phyloP scores from a whole-genome alignment of 2,329 filamentous ascomycete genomes.

The Talaromyces verruculosus region DNA sequence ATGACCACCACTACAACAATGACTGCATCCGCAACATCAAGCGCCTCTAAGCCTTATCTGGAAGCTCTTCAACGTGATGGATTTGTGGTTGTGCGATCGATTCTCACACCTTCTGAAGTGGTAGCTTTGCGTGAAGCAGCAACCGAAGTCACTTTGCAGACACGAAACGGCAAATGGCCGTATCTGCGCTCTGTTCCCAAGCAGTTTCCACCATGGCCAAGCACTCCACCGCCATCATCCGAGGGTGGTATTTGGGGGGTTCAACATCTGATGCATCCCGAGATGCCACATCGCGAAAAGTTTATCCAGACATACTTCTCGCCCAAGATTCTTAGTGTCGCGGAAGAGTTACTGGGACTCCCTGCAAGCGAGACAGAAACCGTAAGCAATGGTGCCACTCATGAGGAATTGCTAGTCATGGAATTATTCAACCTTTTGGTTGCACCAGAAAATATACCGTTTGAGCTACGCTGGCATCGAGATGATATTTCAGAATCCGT shows the following conservation, averaged over 20 bases:
- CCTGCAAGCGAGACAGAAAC: constrained; percentile 21
- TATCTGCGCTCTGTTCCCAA: constrained; percentile 81
- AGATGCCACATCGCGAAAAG: constrained; percentile 59
- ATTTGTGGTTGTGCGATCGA: constrained; percentile 69
- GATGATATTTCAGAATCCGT: constrained; percentile 73
- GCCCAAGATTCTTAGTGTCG: constrained; percentile 60
- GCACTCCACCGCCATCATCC: constrained; percentile 48
- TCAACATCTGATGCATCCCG: constrained; percentile 78
- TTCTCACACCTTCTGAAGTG: constrained; percentile 60
- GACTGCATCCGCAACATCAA: neutral
- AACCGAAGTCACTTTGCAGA: constrained; percentile 56
- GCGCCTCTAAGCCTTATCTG: constrained; percentile 38
- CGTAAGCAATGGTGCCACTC: constrained; percentile 31
- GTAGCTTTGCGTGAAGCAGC: constrained; percentile 61
- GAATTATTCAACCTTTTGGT: constrained; percentile 87
- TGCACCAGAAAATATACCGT: constrained; percentile 64
- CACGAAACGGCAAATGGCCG: constrained; percentile 73
- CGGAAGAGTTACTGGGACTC: constrained; percentile 62
- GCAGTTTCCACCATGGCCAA: constrained; percentile 83
- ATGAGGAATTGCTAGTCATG: constrained; percentile 70
- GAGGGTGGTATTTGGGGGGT: constrained; percentile 80
- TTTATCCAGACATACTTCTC: constrained; percentile 75
- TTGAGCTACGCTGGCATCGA: constrained; percentile 78
- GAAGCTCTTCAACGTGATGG: constrained; percentile 66
- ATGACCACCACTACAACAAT: constrained; percentile 11